Evolutionary conservation across 1,284 basidiomycete genomes (phyloP), one percentile per base, ranked within the genome.

Genomic region (Exsudoporus floridanus): DNA sequence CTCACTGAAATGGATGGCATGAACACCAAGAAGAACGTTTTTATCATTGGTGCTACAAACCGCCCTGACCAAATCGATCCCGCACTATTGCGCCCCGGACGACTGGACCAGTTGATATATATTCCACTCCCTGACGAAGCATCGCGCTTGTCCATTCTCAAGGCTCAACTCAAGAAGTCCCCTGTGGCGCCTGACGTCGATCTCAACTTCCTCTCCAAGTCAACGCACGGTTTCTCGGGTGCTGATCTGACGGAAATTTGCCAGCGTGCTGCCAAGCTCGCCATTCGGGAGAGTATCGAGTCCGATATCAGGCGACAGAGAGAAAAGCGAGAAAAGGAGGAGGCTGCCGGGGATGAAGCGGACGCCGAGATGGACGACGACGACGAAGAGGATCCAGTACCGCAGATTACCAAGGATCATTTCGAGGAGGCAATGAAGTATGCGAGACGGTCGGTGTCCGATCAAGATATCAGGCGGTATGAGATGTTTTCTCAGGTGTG

Each of bases 1-100:
- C 82, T 95, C 33, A 99, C 97, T 52, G 97, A 99, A 77, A 98
- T 99, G 94, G 97, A 99, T 73, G 96, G 96, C 65, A 97, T 99
- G 91, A 94, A 97, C 74, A 83, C 92, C 42, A 98, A 98, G 86
- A 98, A 98, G 85, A 98, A 98, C 71, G 95, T 98, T 23, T 97
- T 97, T 79, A 94, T 97, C 74, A 98, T 99, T 58, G 96, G 95
- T 61, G 96, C 96, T 41, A 99, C 96, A 60, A 98, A 99, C 81
- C 81, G 96, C 70, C 97, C 96, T n/a, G 96, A 99, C 72, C 94
- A 98, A 74, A 98, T 99, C 64, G 97, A 99, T 72, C 80, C 94
- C 46, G 97, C 97, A 16, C 84, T 99, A 40, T 84, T 99, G 53
- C 95, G 96, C 78, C 97, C 97, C 46, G 97, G 97, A 73, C 95